Percentiles rank a stretch among this genome's conserved stretches.
These are phyloP conservation scores for Yamadazyma sp. DNA, from an alignment of 1,139 yeast species.

Conservation along the genomic window DNA sequence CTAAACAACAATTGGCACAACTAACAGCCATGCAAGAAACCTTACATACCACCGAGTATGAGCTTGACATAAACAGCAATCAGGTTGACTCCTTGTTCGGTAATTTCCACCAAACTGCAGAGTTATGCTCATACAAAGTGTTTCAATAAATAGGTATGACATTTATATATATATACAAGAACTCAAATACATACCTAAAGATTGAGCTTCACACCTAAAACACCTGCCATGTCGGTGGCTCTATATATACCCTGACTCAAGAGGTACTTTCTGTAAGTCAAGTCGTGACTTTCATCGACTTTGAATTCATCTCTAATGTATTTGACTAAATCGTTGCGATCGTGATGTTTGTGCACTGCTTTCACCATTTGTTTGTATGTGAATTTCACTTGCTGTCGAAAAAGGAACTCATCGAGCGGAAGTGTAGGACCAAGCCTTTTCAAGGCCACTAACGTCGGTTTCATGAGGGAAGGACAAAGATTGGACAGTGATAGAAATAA, in stretches of 20 bases:
- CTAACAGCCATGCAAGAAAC: conserved; percentile 15
- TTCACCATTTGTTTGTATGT: conserved; percentile 37
- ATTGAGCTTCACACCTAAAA: conserved; percentile 21
- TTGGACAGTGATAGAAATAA: too few species aligned
- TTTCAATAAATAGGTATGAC: background rate
- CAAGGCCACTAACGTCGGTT: conserved; percentile 3
- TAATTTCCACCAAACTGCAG: conserved; percentile 11
- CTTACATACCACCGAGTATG: conserved; percentile 9
- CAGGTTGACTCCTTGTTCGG: conserved; percentile 13
- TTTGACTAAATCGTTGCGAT: conserved; percentile 32
- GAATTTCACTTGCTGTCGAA: conserved; percentile 32
- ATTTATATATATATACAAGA: too few species aligned
- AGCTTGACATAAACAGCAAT: conserved; percentile 8
- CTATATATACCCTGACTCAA: conserved; percentile 33
- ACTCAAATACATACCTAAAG: background rate
- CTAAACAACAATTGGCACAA: conserved; percentile 16
- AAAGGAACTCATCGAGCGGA: conserved; percentile 43
- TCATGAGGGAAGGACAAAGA: conserved; percentile 1
- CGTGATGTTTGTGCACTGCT: conserved; percentile 37
- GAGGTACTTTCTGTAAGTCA: conserved; percentile 39
- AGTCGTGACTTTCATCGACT: conserved; percentile 26
- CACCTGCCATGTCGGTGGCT: conserved; percentile 27
- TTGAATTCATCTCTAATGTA: conserved; percentile 39
- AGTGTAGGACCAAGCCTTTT: conserved; percentile 20
- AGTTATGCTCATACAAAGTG: conserved; percentile 1